Evolutionary conservation across 2,329 filamentous ascomycete genomes (phyloP).

Genomic region (Amauroascus niger): DNA sequence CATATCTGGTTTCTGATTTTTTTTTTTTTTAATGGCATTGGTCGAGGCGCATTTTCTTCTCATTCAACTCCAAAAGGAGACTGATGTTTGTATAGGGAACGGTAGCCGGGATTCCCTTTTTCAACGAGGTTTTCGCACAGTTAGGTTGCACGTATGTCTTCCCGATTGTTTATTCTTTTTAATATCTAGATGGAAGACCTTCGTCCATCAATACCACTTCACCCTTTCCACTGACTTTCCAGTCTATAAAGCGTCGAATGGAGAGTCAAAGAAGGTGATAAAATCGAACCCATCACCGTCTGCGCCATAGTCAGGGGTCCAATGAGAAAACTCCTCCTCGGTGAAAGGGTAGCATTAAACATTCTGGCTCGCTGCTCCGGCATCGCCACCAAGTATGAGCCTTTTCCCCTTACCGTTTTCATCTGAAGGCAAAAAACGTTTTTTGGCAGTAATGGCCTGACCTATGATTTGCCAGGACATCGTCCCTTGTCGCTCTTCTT

Average conservation of each 20-base stretch:
- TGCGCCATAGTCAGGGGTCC: conserved; percentile 81
- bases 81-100: conserved; percentile 49
- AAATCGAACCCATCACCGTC: conserved; percentile 53
- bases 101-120: conserved; percentile 86
- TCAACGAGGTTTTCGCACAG: conserved; percentile 85
- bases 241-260: conserved; percentile 59
- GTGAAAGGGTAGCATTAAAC: conserved; percentile 87
- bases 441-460: not conserved
- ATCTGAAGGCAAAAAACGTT: too few species aligned
- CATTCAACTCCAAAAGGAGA: not conserved
- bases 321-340: conserved; percentile 73
- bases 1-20: not conserved
- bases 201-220: not conserved
- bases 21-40: not conserved
- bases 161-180: not conserved
- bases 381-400: conserved; percentile 58
- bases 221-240: not conserved
- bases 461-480: conserved; percentile 24
- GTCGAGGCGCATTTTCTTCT: not conserved
- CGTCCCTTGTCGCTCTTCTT: conserved; percentile 43
- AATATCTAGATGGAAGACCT: not conserved
- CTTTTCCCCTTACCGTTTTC: not conserved
- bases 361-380: conserved; percentile 83
- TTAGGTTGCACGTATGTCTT: conserved; percentile 62
- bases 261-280: conserved; percentile 66